Percentiles rank a stretch among this genome's conserved stretches.
Evolutionary conservation across 495 filamentous ascomycete genomes (phyloP).

Genomic region (Tuber aestivum): DNA sequence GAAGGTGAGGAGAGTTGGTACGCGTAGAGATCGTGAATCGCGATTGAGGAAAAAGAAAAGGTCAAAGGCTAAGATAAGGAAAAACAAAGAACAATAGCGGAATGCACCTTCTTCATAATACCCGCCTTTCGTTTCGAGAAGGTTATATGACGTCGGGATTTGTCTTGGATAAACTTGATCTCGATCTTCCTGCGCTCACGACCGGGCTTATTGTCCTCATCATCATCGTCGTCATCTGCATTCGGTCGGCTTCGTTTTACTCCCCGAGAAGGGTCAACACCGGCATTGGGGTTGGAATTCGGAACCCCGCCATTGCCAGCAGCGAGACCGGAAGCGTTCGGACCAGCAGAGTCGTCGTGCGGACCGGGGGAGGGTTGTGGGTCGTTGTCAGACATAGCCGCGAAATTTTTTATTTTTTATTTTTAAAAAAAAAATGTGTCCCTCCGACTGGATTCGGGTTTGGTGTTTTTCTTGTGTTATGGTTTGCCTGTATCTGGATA

Average conservation of each 20-base stretch:
- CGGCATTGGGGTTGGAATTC: conserved; percentile 54
- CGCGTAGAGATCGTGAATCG: conserved; percentile 33
- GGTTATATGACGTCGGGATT: conserved; percentile 98
- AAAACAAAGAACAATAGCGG: conserved; percentile 11
- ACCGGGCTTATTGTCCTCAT: conserved; percentile 95
- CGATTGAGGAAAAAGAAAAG: conserved; percentile 20
- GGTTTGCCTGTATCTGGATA: conserved; percentile 43
- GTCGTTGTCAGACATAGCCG: conserved; percentile 43
- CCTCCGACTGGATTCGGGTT: conserved; percentile 41
- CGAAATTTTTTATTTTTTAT: conserved; percentile 39
- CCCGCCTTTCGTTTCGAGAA: conserved; percentile 99
- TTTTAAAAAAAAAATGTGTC: conserved; percentile 38
- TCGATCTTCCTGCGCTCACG: conserved; percentile 99
- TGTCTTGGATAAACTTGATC: conserved; percentile 99
- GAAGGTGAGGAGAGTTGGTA: conserved; percentile 11
- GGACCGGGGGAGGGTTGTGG: conserved; percentile 45
- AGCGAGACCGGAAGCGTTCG: conserved; percentile 54
- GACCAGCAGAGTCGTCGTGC: conserved; percentile 47
- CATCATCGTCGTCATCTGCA: conserved; percentile 84
- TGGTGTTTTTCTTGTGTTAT: conserved; percentile 42
- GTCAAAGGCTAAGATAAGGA: neutral
- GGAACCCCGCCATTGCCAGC: conserved; percentile 54
- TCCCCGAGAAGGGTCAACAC: conserved; percentile 62
- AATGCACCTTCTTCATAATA: conserved; percentile 99
- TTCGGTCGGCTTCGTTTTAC: conserved; percentile 82